phyloP scores from a whole-genome alignment of 176 grass and related monocot genomes.

The Alloteropsis semialata region DNA sequence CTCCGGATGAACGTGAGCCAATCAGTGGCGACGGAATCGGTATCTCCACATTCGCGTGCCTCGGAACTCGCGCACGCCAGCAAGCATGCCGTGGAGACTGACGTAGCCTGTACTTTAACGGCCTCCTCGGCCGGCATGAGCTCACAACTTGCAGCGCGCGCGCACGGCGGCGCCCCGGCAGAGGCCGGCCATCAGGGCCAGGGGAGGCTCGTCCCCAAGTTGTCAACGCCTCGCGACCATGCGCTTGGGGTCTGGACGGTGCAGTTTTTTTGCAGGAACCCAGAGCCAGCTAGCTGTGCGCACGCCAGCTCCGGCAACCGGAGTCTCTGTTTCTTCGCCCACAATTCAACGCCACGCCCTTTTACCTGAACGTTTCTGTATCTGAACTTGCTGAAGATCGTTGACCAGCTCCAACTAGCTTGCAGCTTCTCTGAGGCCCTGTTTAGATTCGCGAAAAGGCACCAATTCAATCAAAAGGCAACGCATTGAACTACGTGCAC shows the following conservation, averaged over 20 bases:
- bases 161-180: neutral
- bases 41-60: neutral
- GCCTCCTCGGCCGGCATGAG: neutral
- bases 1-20: neutral
- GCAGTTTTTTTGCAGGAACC: conserved; percentile 1
- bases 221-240: conserved; percentile 25
- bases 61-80: neutral
- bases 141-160: neutral
- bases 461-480: no score
- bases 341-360: neutral
- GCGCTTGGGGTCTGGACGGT: neutral
- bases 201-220: neutral
- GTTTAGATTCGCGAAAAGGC: no score
- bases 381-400: neutral
- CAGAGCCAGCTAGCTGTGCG: neutral
- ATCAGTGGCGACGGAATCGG: neutral
- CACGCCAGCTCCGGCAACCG: neutral
- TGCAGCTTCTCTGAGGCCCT: no score
- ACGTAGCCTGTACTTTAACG: conserved; percentile 7
- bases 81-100: neutral
- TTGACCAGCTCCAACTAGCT: neutral
- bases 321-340: neutral
- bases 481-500: no score
- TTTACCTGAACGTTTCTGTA: neutral
- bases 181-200: neutral